Evolutionary conservation across 176 grass and related monocot genomes (phyloP).

Genomic region (Hsuehochloa calcarea): DNA sequence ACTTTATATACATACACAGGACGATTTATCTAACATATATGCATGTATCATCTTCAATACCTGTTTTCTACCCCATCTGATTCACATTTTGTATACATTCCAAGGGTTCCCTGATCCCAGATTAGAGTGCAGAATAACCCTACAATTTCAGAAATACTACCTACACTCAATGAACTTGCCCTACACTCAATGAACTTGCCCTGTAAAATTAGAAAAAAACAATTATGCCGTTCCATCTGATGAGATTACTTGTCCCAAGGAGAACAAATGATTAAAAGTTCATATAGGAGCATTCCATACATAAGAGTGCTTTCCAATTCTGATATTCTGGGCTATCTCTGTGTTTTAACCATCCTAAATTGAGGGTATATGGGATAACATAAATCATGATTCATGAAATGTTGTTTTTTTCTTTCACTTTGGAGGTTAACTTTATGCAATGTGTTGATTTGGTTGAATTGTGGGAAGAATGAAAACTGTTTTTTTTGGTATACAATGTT

Average conservation of each 20-base stretch:
- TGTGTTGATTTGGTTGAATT: not conserved
- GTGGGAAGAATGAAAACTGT: not conserved
- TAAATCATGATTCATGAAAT: not conserved
- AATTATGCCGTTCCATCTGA: not conserved
- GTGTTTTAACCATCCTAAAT: not conserved
- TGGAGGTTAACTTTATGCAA: not conserved
- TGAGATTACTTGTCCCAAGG: not conserved
- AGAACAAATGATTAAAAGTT: not conserved
- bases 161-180: not conserved
- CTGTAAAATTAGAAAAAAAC: too few relatives aligned
- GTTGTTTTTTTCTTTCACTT: not conserved
- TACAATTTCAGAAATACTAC: not conserved
- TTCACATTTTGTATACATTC: too few relatives aligned
- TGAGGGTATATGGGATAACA: not conserved
- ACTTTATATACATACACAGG: not conserved
- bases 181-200: not conserved
- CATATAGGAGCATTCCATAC: not conserved
- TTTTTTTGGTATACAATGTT: not conserved
- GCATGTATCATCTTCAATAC: not conserved
- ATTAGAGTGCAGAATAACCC: not conserved
- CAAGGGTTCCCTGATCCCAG: not conserved
- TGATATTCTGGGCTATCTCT: not conserved
- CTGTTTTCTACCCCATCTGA: not conserved
- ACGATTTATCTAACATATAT: not conserved
- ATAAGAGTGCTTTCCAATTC: not conserved